Conservation (phyloP, 805 yeast genomes). For the Kuraishia capsulata region DNA sequence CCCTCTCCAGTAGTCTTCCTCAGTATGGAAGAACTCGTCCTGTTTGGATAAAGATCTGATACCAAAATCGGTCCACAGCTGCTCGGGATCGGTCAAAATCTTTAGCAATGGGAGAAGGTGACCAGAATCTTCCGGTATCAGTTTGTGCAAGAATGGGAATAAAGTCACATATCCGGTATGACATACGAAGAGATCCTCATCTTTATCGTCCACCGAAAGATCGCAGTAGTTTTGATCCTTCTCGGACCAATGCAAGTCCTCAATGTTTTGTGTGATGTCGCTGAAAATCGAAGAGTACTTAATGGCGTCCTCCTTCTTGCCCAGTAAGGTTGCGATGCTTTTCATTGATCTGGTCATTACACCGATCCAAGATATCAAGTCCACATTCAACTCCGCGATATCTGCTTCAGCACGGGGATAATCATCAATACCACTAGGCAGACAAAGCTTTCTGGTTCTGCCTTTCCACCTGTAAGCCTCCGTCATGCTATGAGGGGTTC, state of each 20-base stretch:
- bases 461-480: conserved; percentile 94
- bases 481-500: conserved; percentile 35
- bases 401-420: conserved; percentile 84
- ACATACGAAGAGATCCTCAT: conserved; percentile 61
- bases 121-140: conserved; percentile 40
- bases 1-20: conserved; percentile 94
- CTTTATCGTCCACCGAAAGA: conserved; percentile 64
- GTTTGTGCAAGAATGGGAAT: conserved; percentile 73
- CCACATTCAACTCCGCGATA: conserved; percentile 84
- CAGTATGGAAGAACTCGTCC: conserved; percentile 60
- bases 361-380: conserved; percentile 87
- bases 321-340: conserved; percentile 57
- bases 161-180: conserved; percentile 83
- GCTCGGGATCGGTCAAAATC: conserved; percentile 56
- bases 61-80: conserved; percentile 73
- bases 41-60: conserved; percentile 68
- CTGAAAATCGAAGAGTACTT: conserved; percentile 42
- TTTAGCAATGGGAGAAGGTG: conserved; percentile 45
- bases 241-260: conserved; percentile 74
- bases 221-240: conserved; percentile 70
- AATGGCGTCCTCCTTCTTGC: conserved; percentile 46
- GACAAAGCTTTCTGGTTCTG: conserved; percentile 72
- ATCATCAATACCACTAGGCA: conserved; percentile 93
- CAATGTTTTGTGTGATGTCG: conserved; percentile 55
- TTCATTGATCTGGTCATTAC: conserved; percentile 81